Evolutionary conservation across 495 filamentous ascomycete genomes (phyloP), one percentile per base, ranked within the genome.

Genomic region (Cenococcum geophilum): DNA sequence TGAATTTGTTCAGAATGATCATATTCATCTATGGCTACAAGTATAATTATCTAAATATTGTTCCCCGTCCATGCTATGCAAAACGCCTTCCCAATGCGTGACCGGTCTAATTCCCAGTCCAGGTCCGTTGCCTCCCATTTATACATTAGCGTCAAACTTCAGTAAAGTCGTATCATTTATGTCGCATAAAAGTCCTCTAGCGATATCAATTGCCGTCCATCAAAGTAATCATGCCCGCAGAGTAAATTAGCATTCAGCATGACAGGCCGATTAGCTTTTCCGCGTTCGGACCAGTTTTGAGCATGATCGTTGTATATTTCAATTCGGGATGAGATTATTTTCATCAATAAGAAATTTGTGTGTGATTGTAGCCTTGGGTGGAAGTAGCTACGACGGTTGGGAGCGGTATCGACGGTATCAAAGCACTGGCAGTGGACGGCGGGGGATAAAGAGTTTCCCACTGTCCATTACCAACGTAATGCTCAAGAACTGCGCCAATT

Each of bases 391-490:
- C 16, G 4, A 32, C 18, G 9, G 21, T 52, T 16, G 49, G 49
- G 22, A 52, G 25, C 6, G 49, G 21, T 23, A 23, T 32, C 0
- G 49, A 25, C 8, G 18, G 49, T 27, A 20, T 52, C 22, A 8
- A 23, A 5, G 18, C 11, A 4, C 5, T 16, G 1, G 49, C 25
- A 23, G 49, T 25, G 25, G 49, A 25, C 8, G 45, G 45, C 8
- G 49, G 20, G 25, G 49, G 49, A 23, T 52, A 52, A 23, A 52
- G 49, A 16, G 49, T 52, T 16, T 52, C 49, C 49, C 49, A 52
- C 1, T 8, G 18, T 16, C 49, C 49, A 9, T 25, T 52, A 16
- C 49, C 49, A 8, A 52, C 49, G 49, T 52, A 52, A 32, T 52
- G 49, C 8, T 52, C 49, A 16, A 52, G 49, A 14, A 23, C 0